Base-by-base conservation (phyloP, 1,284 basidiomycete species). In the Ganoderma meredithae region DNA sequence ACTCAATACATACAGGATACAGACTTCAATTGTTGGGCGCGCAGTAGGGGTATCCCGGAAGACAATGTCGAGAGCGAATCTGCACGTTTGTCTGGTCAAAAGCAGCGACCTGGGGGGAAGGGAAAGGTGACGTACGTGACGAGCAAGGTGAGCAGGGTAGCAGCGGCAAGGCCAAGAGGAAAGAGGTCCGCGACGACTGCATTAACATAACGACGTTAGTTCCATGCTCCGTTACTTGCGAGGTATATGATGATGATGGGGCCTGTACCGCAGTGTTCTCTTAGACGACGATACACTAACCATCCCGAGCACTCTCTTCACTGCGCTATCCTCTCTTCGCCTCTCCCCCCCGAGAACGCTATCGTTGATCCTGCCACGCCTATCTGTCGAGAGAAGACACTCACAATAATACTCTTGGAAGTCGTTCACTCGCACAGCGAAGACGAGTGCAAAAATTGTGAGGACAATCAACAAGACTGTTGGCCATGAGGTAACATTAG, bases 331-430 rank as follows among this genome's bases (percentile, higher is more conserved):
- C n/a, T n/a, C 19, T 47, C 19, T 10, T n/a, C n/a, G n/a, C 19
- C 17, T n/a, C 44, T 22, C 44, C n/a, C 27, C 27, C 27, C 27
- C 27, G 44, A 47, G n/a, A 6, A 41, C 5, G 41, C 41, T 41
- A 17, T 41, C n/a, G 44, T 47, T 22, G 44, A 25, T 49, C 13
- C 22, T 49, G 10, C 3, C 22, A 25, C 22, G 22, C 19, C 47
- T 12, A 12, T 25, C 47, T 13, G 47, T 13, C 10, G 13, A 49
- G 3, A 25, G 22, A 25, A 25, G 19, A 25, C 12, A 78, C 85
- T 73, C 72, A 89, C 88, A 90, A 79, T 86, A 89, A 75, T 85
- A 90, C 39, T 86, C 84, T 73, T 88, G 86, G 74, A 86, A 88
- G 25, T 80, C 76, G 76, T 89, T 89, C 53, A 90, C 84, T 62